Percentiles rank a stretch among this genome's conserved stretches.
phyloP scores from a whole-genome alignment of 2,329 filamentous ascomycete species.

The Aspergillus sp. region DNA sequence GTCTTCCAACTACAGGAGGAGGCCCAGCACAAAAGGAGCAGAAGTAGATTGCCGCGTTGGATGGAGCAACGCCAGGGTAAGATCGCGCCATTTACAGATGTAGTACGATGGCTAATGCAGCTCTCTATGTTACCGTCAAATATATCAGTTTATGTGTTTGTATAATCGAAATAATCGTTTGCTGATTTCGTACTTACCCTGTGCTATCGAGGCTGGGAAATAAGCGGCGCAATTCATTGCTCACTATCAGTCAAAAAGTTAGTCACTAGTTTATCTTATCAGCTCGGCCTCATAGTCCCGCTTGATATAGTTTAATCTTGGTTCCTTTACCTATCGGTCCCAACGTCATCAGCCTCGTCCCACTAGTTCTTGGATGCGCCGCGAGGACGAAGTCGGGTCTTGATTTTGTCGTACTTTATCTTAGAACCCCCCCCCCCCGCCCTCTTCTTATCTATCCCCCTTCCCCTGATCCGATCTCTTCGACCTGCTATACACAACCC shows the following conservation, averaged over 20 bases:
- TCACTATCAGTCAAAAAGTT: conserved; percentile 13
- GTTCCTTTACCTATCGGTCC: background rate
- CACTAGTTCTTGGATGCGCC: background rate
- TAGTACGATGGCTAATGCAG: background rate
- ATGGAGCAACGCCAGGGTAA: background rate
- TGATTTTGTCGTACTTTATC: background rate
- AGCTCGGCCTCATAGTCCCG: background rate
- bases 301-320: conserved; percentile 4
- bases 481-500: background rate
- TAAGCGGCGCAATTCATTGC: conserved; percentile 1
- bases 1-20: conserved; percentile 79
- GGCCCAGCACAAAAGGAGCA: conserved; percentile 52
- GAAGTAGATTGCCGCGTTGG: conserved; percentile 6
- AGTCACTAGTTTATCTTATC: conserved; percentile 16
- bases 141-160: background rate
- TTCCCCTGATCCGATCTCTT: background rate
- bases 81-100: background rate
- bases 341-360: conserved; percentile 10
- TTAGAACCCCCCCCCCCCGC: background rate
- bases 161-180: background rate
- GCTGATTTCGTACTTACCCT: no score
- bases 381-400: background rate
- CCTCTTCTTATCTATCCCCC: background rate
- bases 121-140: background rate
- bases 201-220: background rate